Evolutionary conservation across 1,284 basidiomycete genomes (phyloP).

Genomic region (Marasmius fiardii): DNA sequence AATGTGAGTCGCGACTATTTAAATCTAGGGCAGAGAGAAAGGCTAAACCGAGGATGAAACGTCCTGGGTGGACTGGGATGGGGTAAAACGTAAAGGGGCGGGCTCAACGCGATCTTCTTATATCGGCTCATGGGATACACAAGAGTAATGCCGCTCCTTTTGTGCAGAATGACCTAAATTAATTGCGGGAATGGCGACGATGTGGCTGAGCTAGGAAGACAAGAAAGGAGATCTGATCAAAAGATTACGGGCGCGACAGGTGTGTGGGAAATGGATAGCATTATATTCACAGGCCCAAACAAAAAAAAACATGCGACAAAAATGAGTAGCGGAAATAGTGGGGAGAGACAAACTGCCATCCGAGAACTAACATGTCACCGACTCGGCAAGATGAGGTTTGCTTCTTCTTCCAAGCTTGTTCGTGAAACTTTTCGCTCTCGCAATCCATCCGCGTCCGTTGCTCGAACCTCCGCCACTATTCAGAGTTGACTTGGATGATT

Average conservation of each 20-base stretch:
- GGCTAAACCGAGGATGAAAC: not conserved
- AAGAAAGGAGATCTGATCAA: not conserved
- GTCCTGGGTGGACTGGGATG: not conserved
- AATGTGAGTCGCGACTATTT: not conserved
- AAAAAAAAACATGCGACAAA: constrained; percentile 8
- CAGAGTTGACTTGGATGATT: constrained; percentile 38
- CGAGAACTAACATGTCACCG: constrained; percentile 13
- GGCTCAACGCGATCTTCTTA: not conserved
- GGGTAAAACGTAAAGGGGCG: not conserved
- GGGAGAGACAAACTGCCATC: constrained; percentile 3
- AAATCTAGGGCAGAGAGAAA: not conserved
- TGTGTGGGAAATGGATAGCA: constrained; percentile 1
- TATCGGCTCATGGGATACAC: not conserved
- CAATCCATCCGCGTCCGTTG: constrained; percentile 32
- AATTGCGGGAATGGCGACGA: not conserved
- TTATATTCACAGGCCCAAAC: not conserved
- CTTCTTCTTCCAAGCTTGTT: constrained; percentile 47
- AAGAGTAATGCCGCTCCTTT: not conserved
- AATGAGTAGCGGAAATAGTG: constrained; percentile 8
- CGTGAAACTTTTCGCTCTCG: constrained; percentile 48
- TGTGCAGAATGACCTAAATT: not conserved
- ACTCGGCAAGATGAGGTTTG: constrained; percentile 21
- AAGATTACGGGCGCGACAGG: not conserved
- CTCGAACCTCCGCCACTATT: constrained; percentile 2
- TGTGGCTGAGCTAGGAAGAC: too few species aligned